Base-by-base conservation (phyloP, 441 rosid species). In the Geranium incanum region DNA sequence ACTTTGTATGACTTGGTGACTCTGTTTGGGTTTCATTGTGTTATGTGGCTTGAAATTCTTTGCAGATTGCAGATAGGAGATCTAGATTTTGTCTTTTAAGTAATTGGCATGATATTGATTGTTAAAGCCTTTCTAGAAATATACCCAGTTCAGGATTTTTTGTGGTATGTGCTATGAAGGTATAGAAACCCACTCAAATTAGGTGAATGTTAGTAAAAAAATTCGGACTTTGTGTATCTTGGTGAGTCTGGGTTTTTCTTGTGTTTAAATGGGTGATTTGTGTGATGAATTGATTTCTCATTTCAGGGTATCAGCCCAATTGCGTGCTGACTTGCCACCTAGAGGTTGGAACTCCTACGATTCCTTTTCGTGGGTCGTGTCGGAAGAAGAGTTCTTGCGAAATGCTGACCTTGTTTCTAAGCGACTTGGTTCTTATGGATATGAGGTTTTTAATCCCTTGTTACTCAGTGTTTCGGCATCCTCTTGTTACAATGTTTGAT, bases 301-400 rank as follows among this genome's bases (percentile, higher is more conserved):
- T 80, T 79, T 78, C 87, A 88, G 96, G 82, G 69, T 82, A 37
- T 78, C 71, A 57, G 77, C 80, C 65, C 64, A 57, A 57, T 57
- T 16, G 23, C 93, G 69, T 69, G 93, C 94, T 66, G 81, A 81
- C 80, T 75, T 74, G 38, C 97, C 99, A 18, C 97, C 97, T 6
- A 85, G 97, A 87, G 99, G 99, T 62, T 95, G 99, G 97, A 95
- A 90, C 75, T 86, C 99, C 1, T 95, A 92, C 39, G 96, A 95
- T 78, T 89, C 97, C 67, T 92, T 88, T 78, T 86, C 88, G 79
- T 95, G 99, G 99, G 84, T 78, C 3, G 69, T 92, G 76, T 87
- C 92, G 6, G 99, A 92, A 81, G 82, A 85, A 71, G 97, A 92
- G 83, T 92, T 95, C 83, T 76, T 95, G 77, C 81, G 82, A 36